Evolutionary conservation across 805 yeast genomes (phyloP).

Genomic region (Maudiozyma bulderi): DNA sequence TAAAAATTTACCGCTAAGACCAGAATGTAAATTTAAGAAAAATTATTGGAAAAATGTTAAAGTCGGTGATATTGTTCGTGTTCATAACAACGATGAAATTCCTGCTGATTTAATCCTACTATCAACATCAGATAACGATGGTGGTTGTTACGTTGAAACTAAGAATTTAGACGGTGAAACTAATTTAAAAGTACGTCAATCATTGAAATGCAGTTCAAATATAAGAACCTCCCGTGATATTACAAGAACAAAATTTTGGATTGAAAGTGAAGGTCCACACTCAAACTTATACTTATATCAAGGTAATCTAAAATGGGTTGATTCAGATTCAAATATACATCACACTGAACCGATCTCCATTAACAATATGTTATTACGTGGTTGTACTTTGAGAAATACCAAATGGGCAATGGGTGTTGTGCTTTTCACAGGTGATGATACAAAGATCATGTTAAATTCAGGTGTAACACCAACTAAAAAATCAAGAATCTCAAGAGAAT

Average conservation of each 20-base stretch:
- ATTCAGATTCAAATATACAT: constrained; percentile 15
- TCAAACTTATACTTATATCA: constrained; percentile 67
- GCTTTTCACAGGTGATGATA: constrained; percentile 67
- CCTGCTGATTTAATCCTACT: constrained; percentile 67
- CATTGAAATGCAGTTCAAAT: constrained; percentile 50
- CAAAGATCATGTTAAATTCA: constrained; percentile 74
- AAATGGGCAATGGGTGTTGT: constrained; percentile 78
- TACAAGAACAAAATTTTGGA: constrained; percentile 46
- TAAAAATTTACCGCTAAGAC: constrained; percentile 39
- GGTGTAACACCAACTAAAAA: constrained; percentile 76
- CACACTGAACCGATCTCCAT: constrained; percentile 57
- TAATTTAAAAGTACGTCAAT: constrained; percentile 65
- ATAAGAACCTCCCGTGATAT: constrained; percentile 42
- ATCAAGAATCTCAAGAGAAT: constrained; percentile 63
- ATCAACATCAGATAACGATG: constrained; percentile 59
- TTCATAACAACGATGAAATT: constrained; percentile 65
- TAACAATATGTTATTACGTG: constrained; percentile 63
- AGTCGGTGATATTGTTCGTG: constrained; percentile 66
- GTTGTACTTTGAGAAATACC: constrained; percentile 70
- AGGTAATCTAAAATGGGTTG: constrained; percentile 53
- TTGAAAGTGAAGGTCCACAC: constrained; percentile 82
- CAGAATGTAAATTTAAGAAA: constrained; percentile 28
- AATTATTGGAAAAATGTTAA: constrained; percentile 55
- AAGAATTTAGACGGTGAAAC: constrained; percentile 79
- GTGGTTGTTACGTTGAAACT: constrained; percentile 68